phyloP scores from a whole-genome alignment of 768 basidiomycete species.

The Neoboletus subvelutipes region DNA sequence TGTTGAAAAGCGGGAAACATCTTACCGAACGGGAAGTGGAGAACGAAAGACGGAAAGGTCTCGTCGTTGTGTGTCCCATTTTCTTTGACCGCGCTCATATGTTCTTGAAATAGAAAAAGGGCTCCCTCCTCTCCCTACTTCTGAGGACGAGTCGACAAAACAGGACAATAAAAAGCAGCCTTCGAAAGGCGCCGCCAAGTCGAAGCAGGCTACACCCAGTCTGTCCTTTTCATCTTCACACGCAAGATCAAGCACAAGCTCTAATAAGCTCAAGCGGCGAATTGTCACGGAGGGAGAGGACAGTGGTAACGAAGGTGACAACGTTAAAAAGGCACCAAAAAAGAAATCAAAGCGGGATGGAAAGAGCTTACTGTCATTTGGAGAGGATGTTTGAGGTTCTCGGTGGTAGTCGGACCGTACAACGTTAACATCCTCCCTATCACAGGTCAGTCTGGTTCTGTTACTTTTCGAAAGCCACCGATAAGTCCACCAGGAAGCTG shows the following conservation, averaged over 20 bases:
- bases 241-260: constrained; percentile 22
- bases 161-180: constrained; percentile 31
- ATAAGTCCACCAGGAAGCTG: not conserved
- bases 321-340: constrained; percentile 35
- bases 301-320: constrained; percentile 23
- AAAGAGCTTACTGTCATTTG: constrained; percentile 40
- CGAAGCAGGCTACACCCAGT: constrained; percentile 20
- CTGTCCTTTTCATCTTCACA: constrained; percentile 43
- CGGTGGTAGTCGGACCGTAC: not conserved
- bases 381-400: constrained; percentile 31
- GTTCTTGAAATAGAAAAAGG: constrained; percentile 52
- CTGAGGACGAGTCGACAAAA: constrained; percentile 24
- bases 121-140: constrained; percentile 50
- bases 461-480: not conserved
- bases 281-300: constrained; percentile 35
- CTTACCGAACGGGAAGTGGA: constrained; percentile 75
- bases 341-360: constrained; percentile 55
- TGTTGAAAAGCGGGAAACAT: constrained; percentile 86
- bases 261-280: constrained; percentile 36
- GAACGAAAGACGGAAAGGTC: constrained; percentile 74
- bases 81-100: constrained; percentile 3
- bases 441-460: constrained; percentile 8
- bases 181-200: constrained; percentile 21
- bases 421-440: not conserved
- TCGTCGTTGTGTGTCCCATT: constrained; percentile 14